Conservation (phyloP, 495 filamentous ascomycete species). For the Penicillium canariense region DNA sequence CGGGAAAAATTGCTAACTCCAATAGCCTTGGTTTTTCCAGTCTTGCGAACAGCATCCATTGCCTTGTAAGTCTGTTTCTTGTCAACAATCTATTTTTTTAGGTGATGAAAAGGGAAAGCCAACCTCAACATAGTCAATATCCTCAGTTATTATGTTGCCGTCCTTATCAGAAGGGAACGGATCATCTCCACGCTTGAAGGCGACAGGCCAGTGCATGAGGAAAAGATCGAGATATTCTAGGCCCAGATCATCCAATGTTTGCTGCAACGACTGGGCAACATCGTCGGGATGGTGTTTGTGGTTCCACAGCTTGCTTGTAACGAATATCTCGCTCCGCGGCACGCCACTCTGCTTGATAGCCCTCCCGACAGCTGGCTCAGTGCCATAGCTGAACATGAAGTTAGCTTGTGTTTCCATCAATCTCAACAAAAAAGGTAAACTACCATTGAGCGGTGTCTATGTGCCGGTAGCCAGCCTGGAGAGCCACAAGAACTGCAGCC, state of each 20-base stretch:
- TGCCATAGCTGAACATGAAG: slow-evolving; percentile 41
- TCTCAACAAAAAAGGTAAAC: too few relatives aligned
- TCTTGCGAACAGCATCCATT: slow-evolving; percentile 59
- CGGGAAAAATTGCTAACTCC: slow-evolving; percentile 77
- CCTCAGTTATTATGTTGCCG: slow-evolving; percentile 42
- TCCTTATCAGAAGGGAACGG: slow-evolving; percentile 43
- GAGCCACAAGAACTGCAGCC: slow-evolving; percentile 42
- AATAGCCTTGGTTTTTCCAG: slow-evolving; percentile 61
- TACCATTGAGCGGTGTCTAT: slow-evolving; percentile 55
- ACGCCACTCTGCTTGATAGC: slow-evolving; percentile 56
- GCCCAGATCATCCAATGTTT: slow-evolving; percentile 58
- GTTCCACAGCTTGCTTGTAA: slow-evolving; percentile 73
- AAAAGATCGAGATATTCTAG: slow-evolving; percentile 69
- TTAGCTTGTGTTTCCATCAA: background rate
- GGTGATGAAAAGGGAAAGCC: slow-evolving; percentile 9
- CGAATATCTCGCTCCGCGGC: slow-evolving; percentile 60
- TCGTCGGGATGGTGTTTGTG: slow-evolving; percentile 63
- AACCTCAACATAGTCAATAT: slow-evolving; percentile 53
- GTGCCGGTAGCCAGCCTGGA: slow-evolving; percentile 59
- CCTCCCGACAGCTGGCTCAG: slow-evolving; percentile 51
- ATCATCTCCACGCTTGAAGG: slow-evolving; percentile 43
- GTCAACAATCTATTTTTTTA: background rate
- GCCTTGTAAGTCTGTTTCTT: slow-evolving; percentile 57
- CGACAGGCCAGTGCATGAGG: slow-evolving; percentile 67
- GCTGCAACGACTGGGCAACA: slow-evolving; percentile 55